phyloP scores from a whole-genome alignment of 495 filamentous ascomycete genomes.

The Chaetomidium leptoderma region DNA sequence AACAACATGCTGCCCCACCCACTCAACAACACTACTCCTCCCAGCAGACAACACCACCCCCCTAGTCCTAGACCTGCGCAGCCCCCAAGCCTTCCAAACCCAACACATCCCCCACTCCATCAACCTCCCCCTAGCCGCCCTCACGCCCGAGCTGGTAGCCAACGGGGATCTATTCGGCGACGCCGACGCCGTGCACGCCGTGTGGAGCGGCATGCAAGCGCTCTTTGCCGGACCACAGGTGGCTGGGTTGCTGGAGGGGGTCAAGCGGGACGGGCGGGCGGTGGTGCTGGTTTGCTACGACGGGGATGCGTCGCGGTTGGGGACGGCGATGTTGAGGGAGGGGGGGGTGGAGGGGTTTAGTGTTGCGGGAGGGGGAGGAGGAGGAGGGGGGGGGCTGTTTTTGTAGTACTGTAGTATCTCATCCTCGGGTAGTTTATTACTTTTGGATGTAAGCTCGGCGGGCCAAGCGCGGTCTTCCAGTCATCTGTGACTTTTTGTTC shows the following conservation, averaged over 20 bases:
- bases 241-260: conserved; percentile 18
- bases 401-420: no score
- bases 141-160: not conserved
- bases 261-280: conserved; percentile 23
- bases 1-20: conserved; percentile 2
- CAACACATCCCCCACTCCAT: not conserved
- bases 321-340: conserved; percentile 50
- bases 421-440: no score
- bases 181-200: conserved; percentile 44
- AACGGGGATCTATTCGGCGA: conserved; percentile 22
- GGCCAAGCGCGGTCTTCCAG: no score
- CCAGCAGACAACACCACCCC: no score
- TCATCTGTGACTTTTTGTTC: no score
- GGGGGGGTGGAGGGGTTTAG: conserved; percentile 49
- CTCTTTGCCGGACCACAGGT: conserved; percentile 24
- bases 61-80: conserved; percentile 5
- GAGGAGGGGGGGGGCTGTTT: no score
- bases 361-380: conserved; percentile 47
- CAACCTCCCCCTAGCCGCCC: not conserved
- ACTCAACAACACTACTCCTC: not conserved
- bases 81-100: not conserved
- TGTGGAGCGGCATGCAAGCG: conserved; percentile 41
- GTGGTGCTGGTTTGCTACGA: conserved; percentile 51
- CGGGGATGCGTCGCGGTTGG: conserved; percentile 51
- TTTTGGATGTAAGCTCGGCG: no score